phyloP scores from a whole-genome alignment of 345 rosid genomes.

The Syzygium grande region DNA sequence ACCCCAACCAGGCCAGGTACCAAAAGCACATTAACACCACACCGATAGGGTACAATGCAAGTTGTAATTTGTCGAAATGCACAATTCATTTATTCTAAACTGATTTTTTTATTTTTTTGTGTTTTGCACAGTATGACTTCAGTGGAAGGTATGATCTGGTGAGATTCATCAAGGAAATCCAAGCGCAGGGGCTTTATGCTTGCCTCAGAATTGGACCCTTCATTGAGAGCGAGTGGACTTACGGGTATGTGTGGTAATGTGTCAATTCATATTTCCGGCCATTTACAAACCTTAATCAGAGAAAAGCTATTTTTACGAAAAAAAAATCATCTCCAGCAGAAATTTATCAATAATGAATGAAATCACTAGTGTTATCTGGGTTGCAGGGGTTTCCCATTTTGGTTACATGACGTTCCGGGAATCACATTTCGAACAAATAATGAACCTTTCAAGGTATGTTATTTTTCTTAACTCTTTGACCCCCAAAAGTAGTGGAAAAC shows the following conservation, averaged over 20 bases:
- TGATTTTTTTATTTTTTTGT: neutral
- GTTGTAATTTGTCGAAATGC: neutral
- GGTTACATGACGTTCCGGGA: slow-evolving; percentile 78
- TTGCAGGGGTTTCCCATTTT: slow-evolving; percentile 74
- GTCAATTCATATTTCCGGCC: neutral
- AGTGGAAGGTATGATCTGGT: slow-evolving; percentile 75
- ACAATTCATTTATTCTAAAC: too few species aligned
- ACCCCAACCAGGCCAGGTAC: slow-evolving; percentile 73
- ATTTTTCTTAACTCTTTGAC: neutral
- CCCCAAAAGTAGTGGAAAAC: neutral
- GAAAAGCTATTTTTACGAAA: neutral
- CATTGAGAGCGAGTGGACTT: slow-evolving; percentile 82
- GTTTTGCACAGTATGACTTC: slow-evolving; percentile 64
- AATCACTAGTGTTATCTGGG: neutral
- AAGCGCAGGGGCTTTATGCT: slow-evolving; percentile 70
- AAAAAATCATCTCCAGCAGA: neutral
- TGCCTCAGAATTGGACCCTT: slow-evolving; percentile 85
- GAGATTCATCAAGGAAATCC: slow-evolving; percentile 61
- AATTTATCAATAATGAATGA: neutral
- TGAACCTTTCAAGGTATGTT: slow-evolving; percentile 60
- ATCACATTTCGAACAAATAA: slow-evolving; percentile 70
- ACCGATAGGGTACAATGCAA: neutral
- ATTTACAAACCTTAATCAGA: neutral
- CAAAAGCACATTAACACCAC: neutral
- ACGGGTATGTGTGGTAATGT: slow-evolving; percentile 34